Percentiles rank a stretch among this genome's conserved stretches.
Conservation (phyloP, 805 yeast genomes). For the Suhomyces emberorum region DNA sequence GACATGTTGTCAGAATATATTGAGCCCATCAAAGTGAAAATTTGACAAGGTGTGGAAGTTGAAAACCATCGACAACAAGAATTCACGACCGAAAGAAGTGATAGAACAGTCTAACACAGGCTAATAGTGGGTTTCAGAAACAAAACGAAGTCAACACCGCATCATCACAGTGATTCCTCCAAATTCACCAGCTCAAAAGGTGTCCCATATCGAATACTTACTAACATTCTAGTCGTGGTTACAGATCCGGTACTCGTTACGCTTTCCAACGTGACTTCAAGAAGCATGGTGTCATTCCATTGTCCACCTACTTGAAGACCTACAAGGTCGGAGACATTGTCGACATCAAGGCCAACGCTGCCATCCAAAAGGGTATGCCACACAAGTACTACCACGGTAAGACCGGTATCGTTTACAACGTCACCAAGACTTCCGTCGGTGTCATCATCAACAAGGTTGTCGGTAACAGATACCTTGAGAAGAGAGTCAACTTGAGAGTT, state of each 20-base stretch:
- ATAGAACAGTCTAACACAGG: background rate
- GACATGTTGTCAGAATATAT: no score
- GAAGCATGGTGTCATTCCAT: constrained; percentile 90
- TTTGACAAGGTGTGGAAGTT: no score
- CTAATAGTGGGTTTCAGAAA: background rate
- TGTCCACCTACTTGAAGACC: constrained; percentile 95
- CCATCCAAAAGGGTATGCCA: constrained; percentile 99
- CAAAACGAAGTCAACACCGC: background rate
- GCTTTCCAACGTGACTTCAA: constrained; percentile 99
- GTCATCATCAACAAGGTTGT: constrained; percentile 97
- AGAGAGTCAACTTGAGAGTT: constrained; percentile 97
- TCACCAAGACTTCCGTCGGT: constrained; percentile 98
- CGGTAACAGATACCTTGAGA: constrained; percentile 98
- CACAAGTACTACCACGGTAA: constrained; percentile 99
- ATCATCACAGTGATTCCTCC: background rate
- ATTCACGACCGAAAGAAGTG: background rate
- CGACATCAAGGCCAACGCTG: constrained; percentile 98
- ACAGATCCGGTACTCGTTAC: constrained; percentile 99
- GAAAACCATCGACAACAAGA: background rate
- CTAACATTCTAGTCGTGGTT: constrained; percentile 67
- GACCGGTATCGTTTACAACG: constrained; percentile 99
- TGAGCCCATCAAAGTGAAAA: no score
- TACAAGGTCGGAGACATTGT: constrained; percentile 99
- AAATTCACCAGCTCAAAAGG: no score
- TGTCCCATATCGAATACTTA: constrained; percentile 1